Percentiles rank a stretch among this genome's conserved stretches.
Evolutionary conservation across 225 moss, liverwort and hornwort genomes (phyloP).

Genomic region (Takakia lepidozioides): DNA sequence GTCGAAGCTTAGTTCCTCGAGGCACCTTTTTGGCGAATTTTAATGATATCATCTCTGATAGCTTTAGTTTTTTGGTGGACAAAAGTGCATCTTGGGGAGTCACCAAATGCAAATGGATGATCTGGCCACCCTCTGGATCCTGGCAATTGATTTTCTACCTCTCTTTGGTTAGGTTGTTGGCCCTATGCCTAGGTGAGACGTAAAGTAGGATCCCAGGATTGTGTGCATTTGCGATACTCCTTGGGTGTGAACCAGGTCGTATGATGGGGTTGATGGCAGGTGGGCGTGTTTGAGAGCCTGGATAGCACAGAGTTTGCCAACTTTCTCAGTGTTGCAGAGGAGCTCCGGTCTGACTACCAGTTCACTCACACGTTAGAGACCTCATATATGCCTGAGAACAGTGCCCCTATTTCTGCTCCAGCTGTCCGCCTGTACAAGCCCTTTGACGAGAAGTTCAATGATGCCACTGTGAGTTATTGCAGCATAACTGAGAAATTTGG

Average conservation of each 20-base stretch:
- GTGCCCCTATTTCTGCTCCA: conserved; percentile 44
- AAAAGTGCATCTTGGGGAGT: no score
- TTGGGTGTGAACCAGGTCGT: conserved; percentile 1
- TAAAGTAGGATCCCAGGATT: not conserved
- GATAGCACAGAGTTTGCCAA: conserved; percentile 68
- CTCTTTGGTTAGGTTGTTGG: not conserved
- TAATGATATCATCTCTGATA: no score
- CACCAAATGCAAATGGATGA: no score
- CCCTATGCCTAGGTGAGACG: not conserved
- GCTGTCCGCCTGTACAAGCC: conserved; percentile 74
- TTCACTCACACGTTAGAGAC: conserved; percentile 63
- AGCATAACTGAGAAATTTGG: no score
- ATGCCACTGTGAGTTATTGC: conserved; percentile 44
- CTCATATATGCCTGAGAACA: conserved; percentile 51
- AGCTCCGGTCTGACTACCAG: conserved; percentile 45
- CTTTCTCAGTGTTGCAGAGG: conserved; percentile 63
- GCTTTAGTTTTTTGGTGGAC: no score
- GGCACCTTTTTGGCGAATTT: no score
- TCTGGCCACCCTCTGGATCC: no score
- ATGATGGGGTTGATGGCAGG: conserved; percentile 25
- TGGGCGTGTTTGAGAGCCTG: conserved; percentile 67
- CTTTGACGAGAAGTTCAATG: conserved; percentile 81
- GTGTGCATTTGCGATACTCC: not conserved
- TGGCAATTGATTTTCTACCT: no score
- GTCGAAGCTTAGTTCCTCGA: not conserved